These are phyloP conservation scores for Populus ilicifolia DNA, from an alignment of 345 rosid species.

Conservation along the genomic window DNA sequence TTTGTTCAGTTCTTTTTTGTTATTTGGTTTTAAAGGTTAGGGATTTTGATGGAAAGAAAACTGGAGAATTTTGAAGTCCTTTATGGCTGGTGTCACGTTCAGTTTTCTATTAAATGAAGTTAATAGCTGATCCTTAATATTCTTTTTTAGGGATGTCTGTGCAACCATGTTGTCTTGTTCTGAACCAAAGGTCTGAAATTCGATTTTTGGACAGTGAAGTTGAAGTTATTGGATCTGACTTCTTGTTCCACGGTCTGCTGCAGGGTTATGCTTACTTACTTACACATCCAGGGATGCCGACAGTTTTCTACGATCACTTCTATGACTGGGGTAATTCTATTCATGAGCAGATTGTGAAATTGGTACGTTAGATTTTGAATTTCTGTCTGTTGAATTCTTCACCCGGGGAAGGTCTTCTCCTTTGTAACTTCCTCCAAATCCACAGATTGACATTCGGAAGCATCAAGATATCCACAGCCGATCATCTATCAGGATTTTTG, in stretches of 20 bases:
- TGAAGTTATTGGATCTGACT: not conserved
- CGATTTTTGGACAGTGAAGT: not conserved
- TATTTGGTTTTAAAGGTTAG: too few relatives aligned
- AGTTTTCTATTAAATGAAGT: too few relatives aligned
- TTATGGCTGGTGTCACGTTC: too few relatives aligned
- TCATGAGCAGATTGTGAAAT: conserved; percentile 70
- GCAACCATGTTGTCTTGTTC: too few relatives aligned
- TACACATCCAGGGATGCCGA: conserved; percentile 88
- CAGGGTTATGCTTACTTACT: conserved; percentile 90
- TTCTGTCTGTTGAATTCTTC: not conserved
- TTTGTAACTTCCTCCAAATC: not conserved
- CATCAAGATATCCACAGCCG: conserved; percentile 61
- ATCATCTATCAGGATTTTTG: conserved; percentile 52
- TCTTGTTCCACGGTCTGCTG: conserved; percentile 5
- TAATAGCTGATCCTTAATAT: too few relatives aligned
- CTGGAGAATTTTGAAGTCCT: too few relatives aligned
- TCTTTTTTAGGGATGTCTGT: too few relatives aligned
- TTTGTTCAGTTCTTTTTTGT: too few relatives aligned
- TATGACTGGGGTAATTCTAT: conserved; percentile 65
- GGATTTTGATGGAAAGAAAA: too few relatives aligned
- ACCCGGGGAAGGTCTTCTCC: not conserved
- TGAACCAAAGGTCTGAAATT: too few relatives aligned
- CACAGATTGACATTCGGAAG: conserved; percentile 62
- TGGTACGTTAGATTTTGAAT: conserved; percentile 35
- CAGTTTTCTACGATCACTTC: conserved; percentile 82